phyloP scores from a whole-genome alignment of 2,329 filamentous ascomycete genomes.

The Botrytis aclada region DNA sequence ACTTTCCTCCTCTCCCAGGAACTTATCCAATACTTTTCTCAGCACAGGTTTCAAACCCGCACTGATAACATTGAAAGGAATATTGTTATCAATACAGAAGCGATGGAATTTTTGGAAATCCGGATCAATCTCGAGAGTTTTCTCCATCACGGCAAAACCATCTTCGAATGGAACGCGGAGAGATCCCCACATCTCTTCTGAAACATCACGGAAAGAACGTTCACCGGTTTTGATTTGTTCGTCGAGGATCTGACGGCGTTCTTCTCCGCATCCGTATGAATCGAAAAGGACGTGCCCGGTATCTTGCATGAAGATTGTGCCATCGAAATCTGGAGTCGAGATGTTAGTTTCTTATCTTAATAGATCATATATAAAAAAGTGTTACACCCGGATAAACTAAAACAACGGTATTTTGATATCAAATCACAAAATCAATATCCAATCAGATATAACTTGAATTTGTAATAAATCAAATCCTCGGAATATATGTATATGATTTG shows the following conservation, averaged over 20 bases:
- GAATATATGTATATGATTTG: neutral
- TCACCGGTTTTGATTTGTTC: constrained; percentile 63
- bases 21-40: constrained; percentile 58
- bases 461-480: neutral
- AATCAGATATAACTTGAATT: neutral
- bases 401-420: neutral
- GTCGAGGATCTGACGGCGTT: constrained; percentile 55
- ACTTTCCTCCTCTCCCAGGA: constrained; percentile 52
- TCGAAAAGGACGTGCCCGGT: constrained; percentile 69
- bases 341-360: constrained; percentile 18
- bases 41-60: constrained; percentile 65
- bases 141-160: constrained; percentile 62
- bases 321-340: constrained; percentile 58
- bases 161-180: constrained; percentile 65
- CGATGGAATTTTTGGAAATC: constrained; percentile 63
- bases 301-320: constrained; percentile 70
- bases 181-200: constrained; percentile 69
- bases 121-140: constrained; percentile 59
- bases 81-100: constrained; percentile 59
- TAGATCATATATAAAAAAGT: neutral
- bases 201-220: constrained; percentile 66
- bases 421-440: neutral
- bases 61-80: constrained; percentile 68
- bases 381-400: neutral
- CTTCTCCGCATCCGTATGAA: constrained; percentile 58